Base-by-base conservation (phyloP, 371 early-diverging fungal species). In the Nematocida sp. region DNA sequence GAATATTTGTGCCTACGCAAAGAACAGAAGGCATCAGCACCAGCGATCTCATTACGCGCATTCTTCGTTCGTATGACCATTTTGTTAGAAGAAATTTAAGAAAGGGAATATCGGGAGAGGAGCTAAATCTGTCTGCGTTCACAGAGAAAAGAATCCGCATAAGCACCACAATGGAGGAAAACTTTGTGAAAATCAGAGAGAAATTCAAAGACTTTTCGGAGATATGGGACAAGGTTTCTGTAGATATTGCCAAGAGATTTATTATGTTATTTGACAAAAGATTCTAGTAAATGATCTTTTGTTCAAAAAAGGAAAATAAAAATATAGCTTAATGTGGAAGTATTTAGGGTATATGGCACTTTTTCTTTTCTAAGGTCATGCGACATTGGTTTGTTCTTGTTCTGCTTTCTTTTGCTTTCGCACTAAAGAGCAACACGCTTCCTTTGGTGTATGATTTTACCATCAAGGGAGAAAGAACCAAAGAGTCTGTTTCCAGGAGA, bases 1-100 rank as follows among this genome's bases (percentile, higher is more conserved):
- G 91, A 4, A 86, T 86, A 50, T 95, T 95, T 84, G 82, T 92
- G 54, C 91, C 94, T 5, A 92, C 92, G 4, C 85, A 88, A 79
- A 88, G 96, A 75, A 94, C 95, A 33, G 90, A 89, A 25, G 94
- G 94, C 23, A 88, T 95, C 0, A 91, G 92, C 36, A 95, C 96
- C 0, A 91, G 90, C 0, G 92, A 92, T 65, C 82, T 95, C 47
- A 94, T 95, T 77, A 93, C 94, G 1, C 88, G 92, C 25, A 92
- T 95, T 55, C 91, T 95, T 13, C 86, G 89, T 64, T 93, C 95
- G 80, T 94, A 95, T 80, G 93, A 94, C 83, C 85, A 88, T 67
- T 94, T 91, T 83, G 83, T 95, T 30, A 84, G 90, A 57, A 87
- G 96, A 59, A 93, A 94, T 78, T 84, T 95, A 38, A 90, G 90